Conservation (phyloP, 2,329 filamentous ascomycete genomes). For the Colletotrichum lindemuthianum region DNA sequence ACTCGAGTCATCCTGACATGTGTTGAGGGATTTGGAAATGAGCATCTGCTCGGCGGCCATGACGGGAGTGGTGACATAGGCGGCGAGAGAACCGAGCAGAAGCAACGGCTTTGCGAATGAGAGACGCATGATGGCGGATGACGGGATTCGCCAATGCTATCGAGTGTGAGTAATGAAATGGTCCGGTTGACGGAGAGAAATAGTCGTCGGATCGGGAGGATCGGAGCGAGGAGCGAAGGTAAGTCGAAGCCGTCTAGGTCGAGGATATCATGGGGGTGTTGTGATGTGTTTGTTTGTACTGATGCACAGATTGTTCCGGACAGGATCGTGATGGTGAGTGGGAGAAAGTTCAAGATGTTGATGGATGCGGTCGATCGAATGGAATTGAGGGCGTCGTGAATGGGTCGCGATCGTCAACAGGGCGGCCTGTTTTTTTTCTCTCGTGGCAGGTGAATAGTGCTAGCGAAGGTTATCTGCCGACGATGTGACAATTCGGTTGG, state of each 20-base stretch:
- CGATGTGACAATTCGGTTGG: conserved; percentile 9
- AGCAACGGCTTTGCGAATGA: conserved; percentile 56
- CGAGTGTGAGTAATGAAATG: neutral
- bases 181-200: neutral
- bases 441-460: conserved; percentile 28
- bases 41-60: conserved; percentile 74
- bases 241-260: conserved; percentile 26
- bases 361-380: conserved; percentile 14
- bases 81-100: conserved; percentile 56
- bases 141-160: conserved; percentile 16
- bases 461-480: conserved; percentile 34
- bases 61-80: conserved; percentile 51
- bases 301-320: conserved; percentile 29
- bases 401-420: neutral
- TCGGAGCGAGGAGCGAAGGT: conserved; percentile 11
- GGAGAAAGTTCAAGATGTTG: conserved; percentile 7
- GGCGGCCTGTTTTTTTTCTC: conserved; percentile 14
- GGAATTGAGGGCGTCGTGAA: neutral
- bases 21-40: conserved; percentile 83
- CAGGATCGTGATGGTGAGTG: conserved; percentile 13
- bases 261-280: conserved; percentile 19
- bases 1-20: conserved; percentile 84
- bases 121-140: conserved; percentile 56
- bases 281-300: neutral
- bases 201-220: conserved; percentile 14